A percentile compares a stretch with the other conserved stretches of the same genome.
phyloP scores from a whole-genome alignment of 768 basidiomycete genomes.

The Sistotremastrum niveocremeum region DNA sequence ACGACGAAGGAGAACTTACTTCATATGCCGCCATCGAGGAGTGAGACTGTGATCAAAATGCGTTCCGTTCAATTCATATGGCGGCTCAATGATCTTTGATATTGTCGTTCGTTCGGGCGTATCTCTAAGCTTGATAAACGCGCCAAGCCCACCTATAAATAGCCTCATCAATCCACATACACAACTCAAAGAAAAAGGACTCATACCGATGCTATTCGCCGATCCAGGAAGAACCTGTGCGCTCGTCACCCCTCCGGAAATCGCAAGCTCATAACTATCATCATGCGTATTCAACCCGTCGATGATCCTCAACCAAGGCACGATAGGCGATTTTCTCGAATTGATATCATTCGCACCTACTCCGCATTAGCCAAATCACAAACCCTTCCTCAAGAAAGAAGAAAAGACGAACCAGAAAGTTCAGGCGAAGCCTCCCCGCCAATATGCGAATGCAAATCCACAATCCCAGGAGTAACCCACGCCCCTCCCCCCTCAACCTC shows the following conservation, averaged over 20 bases:
- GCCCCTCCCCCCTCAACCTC: constrained; percentile 51
- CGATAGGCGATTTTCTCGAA: constrained; percentile 23
- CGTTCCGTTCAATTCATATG: constrained; percentile 44
- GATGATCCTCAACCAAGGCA: constrained; percentile 55
- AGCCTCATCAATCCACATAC: constrained; percentile 18
- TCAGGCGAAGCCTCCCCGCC: constrained; percentile 25
- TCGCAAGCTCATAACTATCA: constrained; percentile 50
- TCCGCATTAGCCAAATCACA: not conserved
- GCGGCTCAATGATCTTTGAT: constrained; percentile 66
- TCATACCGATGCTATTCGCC: constrained; percentile 45
- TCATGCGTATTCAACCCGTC: constrained; percentile 79
- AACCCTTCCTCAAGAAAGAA: not conserved
- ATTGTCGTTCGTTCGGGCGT: constrained; percentile 58
- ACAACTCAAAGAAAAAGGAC: not conserved
- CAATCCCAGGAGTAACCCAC: constrained; percentile 72
- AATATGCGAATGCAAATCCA: constrained; percentile 36
- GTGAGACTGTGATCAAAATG: constrained; percentile 30
- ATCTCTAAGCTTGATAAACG: constrained; percentile 63
- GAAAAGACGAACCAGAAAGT: constrained; percentile 16
- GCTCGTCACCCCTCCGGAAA: constrained; percentile 71
- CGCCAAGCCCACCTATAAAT: constrained; percentile 52
- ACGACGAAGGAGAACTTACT: constrained; percentile 27
- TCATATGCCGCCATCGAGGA: constrained; percentile 65
- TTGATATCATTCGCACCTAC: constrained; percentile 28
- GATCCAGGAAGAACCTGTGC: constrained; percentile 67